Conservation (phyloP, 352 stramenopile species). For the Globisporangium irregulare region DNA sequence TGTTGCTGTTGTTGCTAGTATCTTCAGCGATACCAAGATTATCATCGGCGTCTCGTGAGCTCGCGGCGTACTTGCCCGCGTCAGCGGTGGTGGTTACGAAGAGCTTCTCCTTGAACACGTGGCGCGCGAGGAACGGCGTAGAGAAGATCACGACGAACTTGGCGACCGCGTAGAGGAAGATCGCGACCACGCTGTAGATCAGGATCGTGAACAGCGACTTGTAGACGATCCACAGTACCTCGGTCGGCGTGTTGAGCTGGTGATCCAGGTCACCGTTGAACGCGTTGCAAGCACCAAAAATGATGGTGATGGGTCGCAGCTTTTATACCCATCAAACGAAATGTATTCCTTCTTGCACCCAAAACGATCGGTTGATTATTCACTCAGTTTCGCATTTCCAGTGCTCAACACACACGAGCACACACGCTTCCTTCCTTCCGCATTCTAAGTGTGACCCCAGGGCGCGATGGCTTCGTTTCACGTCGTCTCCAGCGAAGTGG, state of each 20-base stretch:
- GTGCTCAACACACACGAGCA: neutral
- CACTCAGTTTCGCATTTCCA: neutral
- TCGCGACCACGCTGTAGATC: slow-evolving; percentile 16
- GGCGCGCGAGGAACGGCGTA: neutral
- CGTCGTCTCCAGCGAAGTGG: neutral
- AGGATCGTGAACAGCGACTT: slow-evolving; percentile 15
- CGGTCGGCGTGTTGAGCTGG: slow-evolving; percentile 10
- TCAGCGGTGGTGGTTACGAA: neutral
- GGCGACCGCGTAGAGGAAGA: slow-evolving; percentile 15
- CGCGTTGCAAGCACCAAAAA: slow-evolving; percentile 19
- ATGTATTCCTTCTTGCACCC: neutral
- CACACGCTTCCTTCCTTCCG: neutral
- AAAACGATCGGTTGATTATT: no score
- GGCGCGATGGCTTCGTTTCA: neutral
- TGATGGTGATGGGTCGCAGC: neutral
- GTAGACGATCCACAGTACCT: slow-evolving; percentile 20
- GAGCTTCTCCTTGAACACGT: slow-evolving; percentile 9
- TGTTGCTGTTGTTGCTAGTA: neutral
- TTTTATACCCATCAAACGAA: neutral
- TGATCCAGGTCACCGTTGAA: slow-evolving; percentile 17
- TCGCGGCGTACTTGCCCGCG: neutral
- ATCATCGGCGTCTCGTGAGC: neutral
- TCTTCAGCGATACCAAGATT: neutral
- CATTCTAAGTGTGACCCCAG: neutral
- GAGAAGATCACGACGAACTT: slow-evolving; percentile 13